A percentile compares a stretch with the other conserved stretches of the same genome.
Evolutionary conservation across 2,329 filamentous ascomycete genomes (phyloP).

Genomic region (Calonectria henricotiae): DNA sequence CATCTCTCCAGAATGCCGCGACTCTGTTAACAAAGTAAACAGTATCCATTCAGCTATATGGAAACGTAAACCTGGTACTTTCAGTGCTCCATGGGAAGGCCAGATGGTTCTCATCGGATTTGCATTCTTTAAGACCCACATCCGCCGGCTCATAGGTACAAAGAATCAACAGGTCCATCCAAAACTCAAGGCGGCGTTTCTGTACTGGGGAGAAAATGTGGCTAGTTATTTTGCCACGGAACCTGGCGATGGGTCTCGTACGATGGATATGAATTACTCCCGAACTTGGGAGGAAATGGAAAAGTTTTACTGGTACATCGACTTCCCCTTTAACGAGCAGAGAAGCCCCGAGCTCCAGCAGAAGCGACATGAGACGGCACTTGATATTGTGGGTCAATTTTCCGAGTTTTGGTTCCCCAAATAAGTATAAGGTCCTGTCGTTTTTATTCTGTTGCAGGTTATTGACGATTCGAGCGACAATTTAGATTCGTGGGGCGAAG

Average conservation of each 20-base stretch:
- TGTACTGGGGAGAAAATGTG: not conserved
- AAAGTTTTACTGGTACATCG: conserved; percentile 10
- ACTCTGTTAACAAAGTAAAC: conserved; percentile 10
- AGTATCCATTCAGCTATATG: not conserved
- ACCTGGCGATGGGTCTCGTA: not conserved
- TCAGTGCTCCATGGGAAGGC: conserved; percentile 7
- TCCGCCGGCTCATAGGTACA: conserved; percentile 3
- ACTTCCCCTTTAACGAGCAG: conserved; percentile 4
- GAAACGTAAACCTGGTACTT: conserved; percentile 1
- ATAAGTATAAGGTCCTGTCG: no score
- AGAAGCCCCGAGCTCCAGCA: conserved; percentile 15
- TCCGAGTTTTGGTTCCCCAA: conserved; percentile 13
- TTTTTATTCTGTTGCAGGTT: not conserved
- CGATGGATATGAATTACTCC: conserved; percentile 2
- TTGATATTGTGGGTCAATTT: conserved; percentile 13
- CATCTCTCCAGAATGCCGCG: not conserved
- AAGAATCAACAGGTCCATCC: not conserved
- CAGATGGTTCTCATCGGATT: conserved; percentile 6
- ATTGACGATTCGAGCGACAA: not conserved
- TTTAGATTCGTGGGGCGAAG: conserved; percentile 1
- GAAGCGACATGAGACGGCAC: conserved; percentile 10
- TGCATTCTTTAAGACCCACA: conserved; percentile 7
- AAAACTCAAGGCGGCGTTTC: not conserved
- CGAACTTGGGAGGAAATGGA: conserved; percentile 12
- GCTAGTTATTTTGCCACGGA: conserved; percentile 1